Evolutionary conservation across 2,329 filamentous ascomycete species (phyloP), one percentile per base, ranked within the genome.

Genomic region (Stachybotrys chartarum): DNA sequence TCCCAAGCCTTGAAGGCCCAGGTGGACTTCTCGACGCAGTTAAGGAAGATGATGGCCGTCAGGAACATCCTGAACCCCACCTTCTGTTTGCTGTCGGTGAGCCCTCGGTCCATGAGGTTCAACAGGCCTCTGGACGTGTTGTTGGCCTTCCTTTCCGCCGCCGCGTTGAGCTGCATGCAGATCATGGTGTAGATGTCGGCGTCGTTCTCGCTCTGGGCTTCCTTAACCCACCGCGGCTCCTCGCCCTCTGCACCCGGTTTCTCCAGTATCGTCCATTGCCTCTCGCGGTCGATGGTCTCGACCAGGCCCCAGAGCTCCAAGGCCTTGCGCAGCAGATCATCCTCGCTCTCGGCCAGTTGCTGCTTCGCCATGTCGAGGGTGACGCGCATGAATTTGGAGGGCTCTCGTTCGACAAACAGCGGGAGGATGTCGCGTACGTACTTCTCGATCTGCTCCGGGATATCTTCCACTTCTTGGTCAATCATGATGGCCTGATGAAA

Each of bases 1-100:
- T 86, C 83, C 83, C 83, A 87, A 2, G 81, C 83, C 59, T 85
- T 85, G 70, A 86, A 86, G 1, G 82, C 80, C 84, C 84, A 87
- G 0, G 83, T 86, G 0, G 82, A 83, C 70, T 86, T 87, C 64
- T 87, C 84, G 14, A 86, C 75, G 60, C 82, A 85, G 63, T 85
- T 85, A 51, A 87, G 76, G 58, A 86, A 79, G 54, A 87, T 79
- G 55, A 87, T 68, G 3, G 81, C 78, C 3, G 83, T 79, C 24
- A 86, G 76, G 62, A 84, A 86, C 69, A 84, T 80, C 60, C 78
- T 78, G 62, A 84, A 85, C 35, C 79, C 79, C 54, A 83, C 76
- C 61, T 78, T 81, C 55, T 76, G 77, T 63, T 84, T 83, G 68
- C 80, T 82, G 62, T 85, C 82, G 57, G 85, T 79, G 35, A 87